A percentile compares a stretch with the other conserved stretches of the same genome.
Evolutionary conservation across 805 yeast genomes (phyloP).

Genomic region (Kluyveromyces wickerhamii): DNA sequence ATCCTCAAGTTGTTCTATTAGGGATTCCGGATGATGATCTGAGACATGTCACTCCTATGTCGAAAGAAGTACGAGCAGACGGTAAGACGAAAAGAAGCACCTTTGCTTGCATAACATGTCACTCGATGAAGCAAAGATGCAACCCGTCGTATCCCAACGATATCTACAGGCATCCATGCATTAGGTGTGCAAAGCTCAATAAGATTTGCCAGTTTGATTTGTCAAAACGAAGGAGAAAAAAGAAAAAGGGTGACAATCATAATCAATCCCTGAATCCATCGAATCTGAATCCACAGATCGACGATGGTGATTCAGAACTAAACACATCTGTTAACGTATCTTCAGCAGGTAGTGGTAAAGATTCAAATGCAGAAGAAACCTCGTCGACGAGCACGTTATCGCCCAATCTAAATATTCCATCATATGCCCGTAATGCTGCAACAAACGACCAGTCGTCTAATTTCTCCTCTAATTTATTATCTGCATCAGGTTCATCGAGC

Average conservation of each 20-base stretch:
- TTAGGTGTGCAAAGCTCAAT: slow-evolving; percentile 59
- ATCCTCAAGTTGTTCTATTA: slow-evolving; percentile 11
- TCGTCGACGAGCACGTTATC: neutral
- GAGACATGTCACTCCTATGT: slow-evolving; percentile 16
- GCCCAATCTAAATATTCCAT: neutral
- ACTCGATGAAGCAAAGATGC: slow-evolving; percentile 76
- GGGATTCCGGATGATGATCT: slow-evolving; percentile 22
- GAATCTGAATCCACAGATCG: too few species aligned
- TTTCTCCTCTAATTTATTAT: too few species aligned
- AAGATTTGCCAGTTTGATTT: slow-evolving; percentile 61
- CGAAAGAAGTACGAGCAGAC: slow-evolving; percentile 15
- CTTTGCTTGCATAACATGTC: slow-evolving; percentile 44
- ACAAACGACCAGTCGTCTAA: too few species aligned
- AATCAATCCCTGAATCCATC: slow-evolving; percentile 16
- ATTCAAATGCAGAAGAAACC: neutral
- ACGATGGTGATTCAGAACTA: too few species aligned
- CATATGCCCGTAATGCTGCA: neutral
- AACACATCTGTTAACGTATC: too few species aligned
- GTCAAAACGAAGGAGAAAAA: slow-evolving; percentile 46
- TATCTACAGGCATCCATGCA: slow-evolving; percentile 59
- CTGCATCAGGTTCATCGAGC: too few species aligned
- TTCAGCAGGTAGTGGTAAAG: neutral
- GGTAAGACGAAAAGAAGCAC: slow-evolving; percentile 28
- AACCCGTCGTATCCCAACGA: slow-evolving; percentile 45
- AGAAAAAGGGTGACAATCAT: too few species aligned